Percentiles rank a stretch among this genome's conserved stretches.
Conservation (phyloP, 139 green algal species). For the Tetradesmus obliquus region DNA sequence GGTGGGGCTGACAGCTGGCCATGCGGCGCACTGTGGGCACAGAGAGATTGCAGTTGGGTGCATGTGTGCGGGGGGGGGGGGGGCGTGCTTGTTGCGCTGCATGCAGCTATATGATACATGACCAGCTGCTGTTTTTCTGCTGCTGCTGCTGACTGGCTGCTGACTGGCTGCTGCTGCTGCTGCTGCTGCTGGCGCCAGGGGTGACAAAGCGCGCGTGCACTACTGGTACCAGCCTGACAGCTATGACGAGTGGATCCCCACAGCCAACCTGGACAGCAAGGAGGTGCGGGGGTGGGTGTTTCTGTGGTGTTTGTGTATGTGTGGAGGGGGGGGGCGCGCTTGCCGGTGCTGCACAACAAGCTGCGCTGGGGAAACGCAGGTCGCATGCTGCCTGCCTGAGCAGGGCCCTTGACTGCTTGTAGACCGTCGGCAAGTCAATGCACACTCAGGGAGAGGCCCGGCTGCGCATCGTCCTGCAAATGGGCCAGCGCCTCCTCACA, state of each 20-base stretch:
- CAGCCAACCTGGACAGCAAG: slow-evolving; percentile 29
- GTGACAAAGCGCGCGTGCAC: slow-evolving; percentile 72
- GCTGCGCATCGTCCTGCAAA: too few species aligned
- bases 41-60: not conserved
- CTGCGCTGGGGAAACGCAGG: slow-evolving; percentile 4
- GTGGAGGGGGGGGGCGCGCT: too few species aligned
- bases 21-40: not conserved
- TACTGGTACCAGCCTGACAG: slow-evolving; percentile 88
- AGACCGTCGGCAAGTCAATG: too few species aligned
- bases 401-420: too few species aligned
- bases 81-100: not conserved
- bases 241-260: slow-evolving; percentile 86
- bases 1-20: not conserved
- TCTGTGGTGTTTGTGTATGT: too few species aligned
- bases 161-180: not conserved
- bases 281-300: slow-evolving; percentile 10
- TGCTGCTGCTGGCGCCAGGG: slow-evolving; percentile 46
- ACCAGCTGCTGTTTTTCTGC: not conserved
- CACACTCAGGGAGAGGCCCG: too few species aligned
- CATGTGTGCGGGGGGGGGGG: not conserved
- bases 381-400: too few species aligned
- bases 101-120: too few species aligned
- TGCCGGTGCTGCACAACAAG: slow-evolving; percentile 56
- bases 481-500: too few species aligned
- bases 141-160: not conserved